Base-by-base conservation (phyloP, 192 early-diverging fungal genomes). In the Ambispora gerdemannii region DNA sequence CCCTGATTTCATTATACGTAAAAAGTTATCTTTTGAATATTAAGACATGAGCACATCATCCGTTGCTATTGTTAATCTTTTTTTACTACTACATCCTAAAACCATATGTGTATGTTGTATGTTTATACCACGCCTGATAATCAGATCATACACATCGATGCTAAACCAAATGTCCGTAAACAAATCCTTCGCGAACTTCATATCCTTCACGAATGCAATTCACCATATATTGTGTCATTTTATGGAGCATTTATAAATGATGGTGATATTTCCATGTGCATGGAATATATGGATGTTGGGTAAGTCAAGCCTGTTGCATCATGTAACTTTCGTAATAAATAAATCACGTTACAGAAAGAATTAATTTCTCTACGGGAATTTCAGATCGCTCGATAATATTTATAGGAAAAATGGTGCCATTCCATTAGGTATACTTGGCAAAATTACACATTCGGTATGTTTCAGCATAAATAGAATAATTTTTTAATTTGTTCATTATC, bases 241-340 rank as follows among this genome's bases (percentile, higher is more conserved):
- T 99, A 96, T 73, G 97, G 97, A 35, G 94, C 97, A 15, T 99
- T 93, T 72, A 82, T 90, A 67, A 88, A 85, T 65, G 85, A 83
- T 35, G 88, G 87, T 36, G 90, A 91, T 75, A 89, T 99, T 67
- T 92, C 88, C 24, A 92, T 98, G 72, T 97, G 95, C 79, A 92
- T 99, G 91, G 97, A 98, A 82, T 97, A 88, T 76, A 97, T 98
- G 94, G 91, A 96, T 75, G 82, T 92, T 30, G 89, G 93, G 81
- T 88, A 84, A 75, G 64, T 32, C n/a, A n/a, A n/a, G n/a, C n/a
- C n/a, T n/a, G n/a, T n/a, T n/a, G n/a, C n/a, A n/a, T n/a, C n/a
- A n/a, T n/a, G n/a, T n/a, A n/a, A n/a, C n/a, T n/a, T n/a, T n/a
- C n/a, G n/a, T n/a, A n/a, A n/a, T n/a, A n/a, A n/a, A n/a, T n/a